These are phyloP conservation scores for Fragaria vesca DNA, from an alignment of 306 rosid species.

Conservation along the genomic window DNA sequence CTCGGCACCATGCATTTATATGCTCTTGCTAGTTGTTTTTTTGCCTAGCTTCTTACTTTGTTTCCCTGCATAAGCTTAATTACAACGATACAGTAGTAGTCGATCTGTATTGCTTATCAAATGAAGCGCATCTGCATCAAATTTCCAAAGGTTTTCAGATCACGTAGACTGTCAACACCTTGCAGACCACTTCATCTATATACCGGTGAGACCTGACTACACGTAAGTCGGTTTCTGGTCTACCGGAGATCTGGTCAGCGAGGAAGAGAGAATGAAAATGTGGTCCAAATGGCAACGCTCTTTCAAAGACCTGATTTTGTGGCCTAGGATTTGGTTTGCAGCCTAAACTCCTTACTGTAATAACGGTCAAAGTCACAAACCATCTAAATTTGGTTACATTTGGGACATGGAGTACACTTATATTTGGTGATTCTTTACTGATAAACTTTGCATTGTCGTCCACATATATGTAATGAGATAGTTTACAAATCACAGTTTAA, in stretches of 20 bases:
- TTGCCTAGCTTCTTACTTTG: not conserved
- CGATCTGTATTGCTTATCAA: not conserved
- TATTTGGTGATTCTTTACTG: not conserved
- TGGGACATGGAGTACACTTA: not conserved
- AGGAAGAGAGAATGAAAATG: not conserved
- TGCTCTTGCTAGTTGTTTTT: no score
- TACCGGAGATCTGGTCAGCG: not conserved
- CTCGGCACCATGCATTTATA: not conserved
- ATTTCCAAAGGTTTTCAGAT: not conserved
- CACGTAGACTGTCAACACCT: not conserved
- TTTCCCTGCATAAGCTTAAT: not conserved
- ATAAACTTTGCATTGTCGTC: no score
- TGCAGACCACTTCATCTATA: not conserved
- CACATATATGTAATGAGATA: no score
- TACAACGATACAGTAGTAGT: not conserved
- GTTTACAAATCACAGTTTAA: no score
- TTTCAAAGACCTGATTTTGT: not conserved
- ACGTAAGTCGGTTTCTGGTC: not conserved
- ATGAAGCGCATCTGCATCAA: not conserved
- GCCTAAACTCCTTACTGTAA: not conserved
- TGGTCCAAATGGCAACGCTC: slow-evolving; percentile 10
- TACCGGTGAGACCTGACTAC: not conserved
- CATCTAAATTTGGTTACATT: slow-evolving; percentile 9
- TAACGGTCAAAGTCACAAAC: not conserved
- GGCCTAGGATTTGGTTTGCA: not conserved